phyloP scores from a whole-genome alignment of 768 basidiomycete species.

The Hygrophoropsis aurantiaca region DNA sequence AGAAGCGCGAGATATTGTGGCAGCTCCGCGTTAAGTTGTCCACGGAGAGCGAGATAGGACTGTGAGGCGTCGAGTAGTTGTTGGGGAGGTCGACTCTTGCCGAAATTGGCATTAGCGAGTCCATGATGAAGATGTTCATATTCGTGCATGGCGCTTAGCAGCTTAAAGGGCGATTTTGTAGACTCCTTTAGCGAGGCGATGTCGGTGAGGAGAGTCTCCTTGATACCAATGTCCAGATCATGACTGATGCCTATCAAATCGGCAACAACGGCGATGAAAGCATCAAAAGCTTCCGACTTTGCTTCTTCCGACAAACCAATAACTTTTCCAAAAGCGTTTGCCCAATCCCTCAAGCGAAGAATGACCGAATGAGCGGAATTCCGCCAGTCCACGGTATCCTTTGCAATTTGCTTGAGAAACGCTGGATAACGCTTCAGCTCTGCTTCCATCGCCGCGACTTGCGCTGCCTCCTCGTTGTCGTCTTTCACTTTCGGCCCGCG shows the following conservation, averaged over 20 bases:
- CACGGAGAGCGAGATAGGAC: constrained; percentile 75
- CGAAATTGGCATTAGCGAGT: constrained; percentile 64
- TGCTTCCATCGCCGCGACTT: constrained; percentile 53
- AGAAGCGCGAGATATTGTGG: constrained; percentile 61
- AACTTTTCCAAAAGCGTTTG: constrained; percentile 62
- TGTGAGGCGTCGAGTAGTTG: constrained; percentile 71
- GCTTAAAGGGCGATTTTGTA: constrained; percentile 60
- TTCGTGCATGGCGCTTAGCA: constrained; percentile 70
- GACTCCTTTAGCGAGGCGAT: constrained; percentile 58
- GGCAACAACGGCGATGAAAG: constrained; percentile 62
- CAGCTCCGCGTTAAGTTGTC: constrained; percentile 69
- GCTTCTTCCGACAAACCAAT: constrained; percentile 54
- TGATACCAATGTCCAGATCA: constrained; percentile 54
- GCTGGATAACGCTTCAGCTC: constrained; percentile 56
- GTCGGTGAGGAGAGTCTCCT: constrained; percentile 53
- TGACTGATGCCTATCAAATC: constrained; percentile 52
- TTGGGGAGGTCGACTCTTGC: constrained; percentile 62
- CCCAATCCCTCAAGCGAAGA: constrained; percentile 57
- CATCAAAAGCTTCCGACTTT: constrained; percentile 64
- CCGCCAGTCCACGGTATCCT: constrained; percentile 64
- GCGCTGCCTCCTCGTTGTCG: constrained; percentile 42
- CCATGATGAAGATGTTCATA: constrained; percentile 73
- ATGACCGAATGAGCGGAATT: constrained; percentile 49
- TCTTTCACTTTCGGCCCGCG: constrained; percentile 35
- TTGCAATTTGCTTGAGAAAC: constrained; percentile 63